These are phyloP conservation scores for Vitis rupestris DNA, from an alignment of 164 flowering plant species.

Conservation along the genomic window DNA sequence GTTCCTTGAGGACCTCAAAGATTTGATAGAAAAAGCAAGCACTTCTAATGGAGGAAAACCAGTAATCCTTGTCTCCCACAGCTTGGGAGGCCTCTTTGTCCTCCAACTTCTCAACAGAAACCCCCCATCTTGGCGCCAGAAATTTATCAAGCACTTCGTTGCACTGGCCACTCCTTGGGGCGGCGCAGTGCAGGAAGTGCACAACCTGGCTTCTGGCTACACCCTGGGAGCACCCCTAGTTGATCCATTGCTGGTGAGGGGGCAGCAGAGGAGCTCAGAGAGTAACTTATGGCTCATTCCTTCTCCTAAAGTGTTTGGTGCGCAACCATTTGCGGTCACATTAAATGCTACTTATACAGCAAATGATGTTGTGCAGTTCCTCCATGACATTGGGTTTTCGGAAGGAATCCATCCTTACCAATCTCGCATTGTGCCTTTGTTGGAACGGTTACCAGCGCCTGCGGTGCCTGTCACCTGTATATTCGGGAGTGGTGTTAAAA, in stretches of 20 bases:
- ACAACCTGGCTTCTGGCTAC: constrained; percentile 85
- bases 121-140: constrained; percentile 53
- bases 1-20: constrained; percentile 61
- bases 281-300: constrained; percentile 96
- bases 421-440: constrained; percentile 54
- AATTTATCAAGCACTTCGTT: constrained; percentile 68
- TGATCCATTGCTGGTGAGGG: constrained; percentile 68
- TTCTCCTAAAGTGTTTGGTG: constrained; percentile 43
- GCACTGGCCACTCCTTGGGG: constrained; percentile 88
- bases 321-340: constrained; percentile 46
- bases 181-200: constrained; percentile 75
- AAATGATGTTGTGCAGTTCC: constrained; percentile 44
- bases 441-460: constrained; percentile 33
- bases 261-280: constrained; percentile 81
- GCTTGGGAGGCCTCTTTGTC: constrained; percentile 80
- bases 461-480: constrained; percentile 69
- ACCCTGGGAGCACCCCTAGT: constrained; percentile 81
- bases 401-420: constrained; percentile 59
- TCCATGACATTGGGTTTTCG: constrained; percentile 64
- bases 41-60: constrained; percentile 61
- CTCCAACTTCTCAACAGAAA: constrained; percentile 77
- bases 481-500: constrained; percentile 61
- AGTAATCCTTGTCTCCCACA: constrained; percentile 76
- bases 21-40: constrained; percentile 67
- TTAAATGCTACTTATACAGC: constrained; percentile 46